These are phyloP conservation scores for Gloeopeniophorella convolvens DNA, from an alignment of 768 basidiomycete species.

Conservation along the genomic window DNA sequence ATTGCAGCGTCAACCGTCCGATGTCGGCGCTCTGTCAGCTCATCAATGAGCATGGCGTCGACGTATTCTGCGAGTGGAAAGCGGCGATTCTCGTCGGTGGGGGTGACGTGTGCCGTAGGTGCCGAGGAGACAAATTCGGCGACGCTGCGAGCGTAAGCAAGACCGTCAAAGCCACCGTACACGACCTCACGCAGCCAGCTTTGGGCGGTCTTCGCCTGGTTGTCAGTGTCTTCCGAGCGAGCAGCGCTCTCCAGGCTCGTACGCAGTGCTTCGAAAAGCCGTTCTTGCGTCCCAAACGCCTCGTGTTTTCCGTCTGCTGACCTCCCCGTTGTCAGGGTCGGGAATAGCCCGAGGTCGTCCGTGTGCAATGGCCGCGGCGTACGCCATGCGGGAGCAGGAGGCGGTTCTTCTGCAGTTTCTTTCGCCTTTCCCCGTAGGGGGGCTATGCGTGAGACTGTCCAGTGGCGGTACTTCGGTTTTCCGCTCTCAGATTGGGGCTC, in stretches of 20 bases:
- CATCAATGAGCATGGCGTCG: conserved; percentile 10
- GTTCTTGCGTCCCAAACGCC: conserved; percentile 27
- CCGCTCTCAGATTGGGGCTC: background rate
- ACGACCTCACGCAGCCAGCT: conserved; percentile 68
- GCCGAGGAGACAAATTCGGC: conserved; percentile 56
- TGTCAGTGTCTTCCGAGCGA: background rate
- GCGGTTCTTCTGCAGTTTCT: conserved; percentile 41
- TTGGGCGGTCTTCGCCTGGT: conserved; percentile 46
- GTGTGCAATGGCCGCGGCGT: conserved; percentile 46
- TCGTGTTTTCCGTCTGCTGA: conserved; percentile 15
- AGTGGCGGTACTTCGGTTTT: conserved; percentile 45
- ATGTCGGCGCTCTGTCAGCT: conserved; percentile 16
- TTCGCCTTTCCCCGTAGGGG: conserved; percentile 41
- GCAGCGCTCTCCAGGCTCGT: conserved; percentile 18
- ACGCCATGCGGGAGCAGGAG: conserved; percentile 38
- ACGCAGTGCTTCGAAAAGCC: conserved; percentile 23
- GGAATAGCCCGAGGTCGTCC: conserved; percentile 58
- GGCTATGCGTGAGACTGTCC: conserved; percentile 51
- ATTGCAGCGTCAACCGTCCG: conserved; percentile 6
- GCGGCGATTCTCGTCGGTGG: background rate
- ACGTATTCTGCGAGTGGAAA: conserved; percentile 7
- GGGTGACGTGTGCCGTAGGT: background rate
- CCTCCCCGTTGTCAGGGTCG: conserved; percentile 33
- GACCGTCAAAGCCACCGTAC: conserved; percentile 71
- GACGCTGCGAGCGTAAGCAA: conserved; percentile 70